phyloP scores from a whole-genome alignment of 345 rosid species.

The Citrus glauca region DNA sequence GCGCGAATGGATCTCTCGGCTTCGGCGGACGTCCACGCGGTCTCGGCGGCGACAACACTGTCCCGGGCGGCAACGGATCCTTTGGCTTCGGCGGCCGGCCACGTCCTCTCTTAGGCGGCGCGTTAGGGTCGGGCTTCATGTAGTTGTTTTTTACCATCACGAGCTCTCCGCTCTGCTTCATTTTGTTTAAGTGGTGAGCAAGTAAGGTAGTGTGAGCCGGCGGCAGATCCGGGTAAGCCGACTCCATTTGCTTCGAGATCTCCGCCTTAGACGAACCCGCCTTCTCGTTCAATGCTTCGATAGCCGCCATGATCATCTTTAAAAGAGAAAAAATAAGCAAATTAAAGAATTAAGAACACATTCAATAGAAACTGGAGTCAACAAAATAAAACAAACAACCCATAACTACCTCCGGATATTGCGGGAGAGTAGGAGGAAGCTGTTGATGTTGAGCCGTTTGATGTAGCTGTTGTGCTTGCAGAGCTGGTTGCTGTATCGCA shows the following conservation, averaged over 20 bases:
- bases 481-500: background rate
- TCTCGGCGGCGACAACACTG: slow-evolving; percentile 37
- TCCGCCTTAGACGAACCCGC: slow-evolving; percentile 57
- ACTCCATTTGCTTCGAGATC: slow-evolving; percentile 62
- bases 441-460: background rate
- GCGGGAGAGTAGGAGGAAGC: slow-evolving; percentile 14
- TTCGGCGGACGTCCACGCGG: slow-evolving; percentile 83
- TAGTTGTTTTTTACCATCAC: slow-evolving; percentile 63
- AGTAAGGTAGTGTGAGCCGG: slow-evolving; percentile 57
- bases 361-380: too few species aligned
- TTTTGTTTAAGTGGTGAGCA: slow-evolving; percentile 55
- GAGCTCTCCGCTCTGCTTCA: slow-evolving; percentile 65
- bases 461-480: background rate
- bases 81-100: slow-evolving; percentile 88
- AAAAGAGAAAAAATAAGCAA: background rate
- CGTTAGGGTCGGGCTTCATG: slow-evolving; percentile 67
- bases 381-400: background rate
- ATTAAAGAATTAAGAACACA: background rate
- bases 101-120: slow-evolving; percentile 87
- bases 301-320: slow-evolving; percentile 76
- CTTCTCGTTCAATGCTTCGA: slow-evolving; percentile 49
- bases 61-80: slow-evolving; percentile 19
- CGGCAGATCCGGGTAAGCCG: slow-evolving; percentile 45
- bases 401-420: slow-evolving; percentile 34
- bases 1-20: slow-evolving; percentile 41